These are phyloP conservation scores for Sugiyamaella chiloensis DNA, from an alignment of 805 yeast species.

Conservation along the genomic window DNA sequence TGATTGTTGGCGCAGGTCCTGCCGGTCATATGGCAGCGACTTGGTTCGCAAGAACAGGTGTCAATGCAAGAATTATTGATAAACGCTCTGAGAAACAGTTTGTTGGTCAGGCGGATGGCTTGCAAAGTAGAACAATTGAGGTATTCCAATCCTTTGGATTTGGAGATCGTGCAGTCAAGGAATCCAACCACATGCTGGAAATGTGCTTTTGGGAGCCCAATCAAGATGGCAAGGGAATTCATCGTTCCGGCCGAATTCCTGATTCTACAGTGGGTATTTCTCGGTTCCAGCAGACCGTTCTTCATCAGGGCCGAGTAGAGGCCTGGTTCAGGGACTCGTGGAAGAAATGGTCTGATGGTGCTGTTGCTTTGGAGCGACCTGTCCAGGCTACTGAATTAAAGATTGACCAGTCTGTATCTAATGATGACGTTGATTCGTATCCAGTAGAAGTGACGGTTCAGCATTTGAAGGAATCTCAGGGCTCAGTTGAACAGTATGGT, in stretches of 20 bases:
- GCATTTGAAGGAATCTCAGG: conserved; percentile 19
- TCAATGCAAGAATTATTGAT: conserved; percentile 33
- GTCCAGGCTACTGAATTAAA: conserved; percentile 17
- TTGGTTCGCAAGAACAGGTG: conserved; percentile 34
- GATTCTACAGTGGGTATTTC: conserved; percentile 34
- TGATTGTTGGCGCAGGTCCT: conserved; percentile 41
- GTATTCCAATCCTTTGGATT: conserved; percentile 32
- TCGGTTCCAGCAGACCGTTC: conserved; percentile 30
- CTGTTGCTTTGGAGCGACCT: conserved; percentile 19
- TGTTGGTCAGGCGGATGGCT: conserved; percentile 38
- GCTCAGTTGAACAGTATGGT: conserved; percentile 21
- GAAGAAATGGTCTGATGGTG: conserved; percentile 15
- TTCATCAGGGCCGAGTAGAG: conserved; percentile 37
- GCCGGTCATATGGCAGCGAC: conserved; percentile 38
- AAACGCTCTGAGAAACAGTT: conserved; percentile 31
- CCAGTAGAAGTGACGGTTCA: conserved; percentile 31
- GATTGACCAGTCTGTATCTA: conserved; percentile 19
- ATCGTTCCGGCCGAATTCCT: conserved; percentile 29
- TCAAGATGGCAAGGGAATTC: conserved; percentile 27
- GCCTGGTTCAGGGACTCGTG: conserved; percentile 30
- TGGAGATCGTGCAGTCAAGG: conserved; percentile 29
- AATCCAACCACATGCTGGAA: conserved; percentile 32
- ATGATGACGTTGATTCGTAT: conserved; percentile 20
- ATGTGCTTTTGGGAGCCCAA: conserved; percentile 36
- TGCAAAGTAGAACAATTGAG: conserved; percentile 35